Evolutionary conservation across 306 rosid genomes (phyloP), one percentile per base, ranked within the genome.

Genomic region (Acacia crassicarpa): DNA sequence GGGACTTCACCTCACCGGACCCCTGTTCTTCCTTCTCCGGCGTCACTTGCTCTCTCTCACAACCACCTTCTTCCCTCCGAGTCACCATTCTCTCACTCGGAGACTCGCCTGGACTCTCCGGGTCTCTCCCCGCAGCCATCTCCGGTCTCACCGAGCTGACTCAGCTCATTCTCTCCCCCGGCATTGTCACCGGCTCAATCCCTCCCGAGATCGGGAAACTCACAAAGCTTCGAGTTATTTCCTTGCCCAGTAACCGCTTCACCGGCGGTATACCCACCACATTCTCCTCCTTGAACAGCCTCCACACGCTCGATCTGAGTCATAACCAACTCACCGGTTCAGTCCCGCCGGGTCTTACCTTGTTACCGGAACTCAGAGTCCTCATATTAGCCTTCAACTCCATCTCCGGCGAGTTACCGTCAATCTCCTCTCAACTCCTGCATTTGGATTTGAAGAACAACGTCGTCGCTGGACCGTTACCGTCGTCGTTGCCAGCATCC

Each of bases 301-400:
- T 93, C 79, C 97, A 93, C 89, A 93, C 97, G 1, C 93, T 93
- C 73, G 97, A 93, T 76, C 94, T 93, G 48, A 93, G 96, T 72
- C 80, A 84, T 59, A 93, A 93, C 85, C 87, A 71, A 53, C 90
- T 91, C 89, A 32, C 89, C 53, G 96, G 97, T 33, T 58, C 86
- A 0, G 68, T 93, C 80, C 96, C 94, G 0, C 87, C 89, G 53
- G 22, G 74, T 4, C 88, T 93, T 40, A 84, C 87, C 3, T 54
- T 59, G 53, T 82, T 93, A 17, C 91, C 92, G 0, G 62, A 59
- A 1, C 88, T 93, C 41, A 90, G 82, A 35, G 83, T 93, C 76
- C 90, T 93, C 65, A 86, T 93, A 22, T 81, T 93, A 49, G 83
- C 94, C 13, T 90, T 85, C 20, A 93, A 93, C 19, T 81, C 88